These are phyloP conservation scores for Chenopodium formosanum DNA, from an alignment of 148 eudicot species.

Conservation along the genomic window DNA sequence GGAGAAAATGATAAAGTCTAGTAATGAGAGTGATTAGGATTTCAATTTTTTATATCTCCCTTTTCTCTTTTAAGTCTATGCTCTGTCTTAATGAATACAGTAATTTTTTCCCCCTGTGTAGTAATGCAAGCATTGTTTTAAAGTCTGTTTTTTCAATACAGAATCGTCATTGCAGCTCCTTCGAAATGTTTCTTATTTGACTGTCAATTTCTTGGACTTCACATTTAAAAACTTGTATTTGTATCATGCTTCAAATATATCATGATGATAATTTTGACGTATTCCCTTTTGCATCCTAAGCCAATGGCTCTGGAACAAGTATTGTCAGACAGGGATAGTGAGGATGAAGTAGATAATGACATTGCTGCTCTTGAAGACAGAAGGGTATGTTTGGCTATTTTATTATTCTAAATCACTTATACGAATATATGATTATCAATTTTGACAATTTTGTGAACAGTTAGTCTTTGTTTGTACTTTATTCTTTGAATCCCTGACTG, in stretches of 20 bases:
- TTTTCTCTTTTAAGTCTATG: neutral
- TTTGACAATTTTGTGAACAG: neutral
- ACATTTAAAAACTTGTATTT: neutral
- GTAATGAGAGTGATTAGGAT: neutral
- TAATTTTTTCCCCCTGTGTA: neutral
- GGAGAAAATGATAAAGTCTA: neutral
- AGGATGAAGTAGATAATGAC: constrained; percentile 93
- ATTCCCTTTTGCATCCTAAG: constrained; percentile 36
- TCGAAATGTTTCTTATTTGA: neutral
- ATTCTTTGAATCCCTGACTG: neutral
- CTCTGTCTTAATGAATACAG: neutral
- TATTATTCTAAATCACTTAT: neutral
- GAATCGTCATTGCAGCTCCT: neutral
- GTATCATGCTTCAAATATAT: neutral
- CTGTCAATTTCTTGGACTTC: neutral
- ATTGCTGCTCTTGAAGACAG: constrained; percentile 86
- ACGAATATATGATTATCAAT: neutral
- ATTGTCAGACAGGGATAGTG: constrained; percentile 88
- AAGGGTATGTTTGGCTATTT: constrained; percentile 59
- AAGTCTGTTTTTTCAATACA: neutral
- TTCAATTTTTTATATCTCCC: neutral
- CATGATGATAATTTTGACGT: neutral
- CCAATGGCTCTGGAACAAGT: constrained; percentile 93
- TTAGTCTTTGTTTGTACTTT: neutral
- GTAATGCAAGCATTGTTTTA: neutral